Evolutionary conservation across 768 basidiomycete genomes (phyloP).

Genomic region (Phanerodontia chrysosporium): DNA sequence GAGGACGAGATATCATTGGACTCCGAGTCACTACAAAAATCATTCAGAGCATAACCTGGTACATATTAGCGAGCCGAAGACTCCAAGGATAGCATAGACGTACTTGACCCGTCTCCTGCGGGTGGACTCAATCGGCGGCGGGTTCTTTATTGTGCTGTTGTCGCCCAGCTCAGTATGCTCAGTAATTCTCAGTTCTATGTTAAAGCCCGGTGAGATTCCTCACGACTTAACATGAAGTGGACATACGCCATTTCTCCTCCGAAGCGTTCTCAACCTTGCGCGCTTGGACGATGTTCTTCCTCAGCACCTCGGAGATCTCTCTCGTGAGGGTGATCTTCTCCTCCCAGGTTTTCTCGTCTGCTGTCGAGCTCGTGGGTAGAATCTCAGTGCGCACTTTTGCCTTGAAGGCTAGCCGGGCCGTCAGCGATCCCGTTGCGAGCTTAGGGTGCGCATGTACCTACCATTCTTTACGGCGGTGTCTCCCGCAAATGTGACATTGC

Average conservation of each 20-base stretch:
- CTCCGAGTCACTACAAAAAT: constrained; percentile 14
- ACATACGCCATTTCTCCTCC: constrained; percentile 58
- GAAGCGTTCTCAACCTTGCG: constrained; percentile 34
- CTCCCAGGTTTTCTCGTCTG: constrained; percentile 46
- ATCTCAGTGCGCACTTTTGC: constrained; percentile 63
- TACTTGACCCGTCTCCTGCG: constrained; percentile 39
- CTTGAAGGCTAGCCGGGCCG: constrained; percentile 55
- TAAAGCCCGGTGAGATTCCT: background rate
- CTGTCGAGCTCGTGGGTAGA: constrained; percentile 33
- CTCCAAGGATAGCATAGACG: background rate
- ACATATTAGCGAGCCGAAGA: constrained; percentile 12
- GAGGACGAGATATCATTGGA: constrained; percentile 10
- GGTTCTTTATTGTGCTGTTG: constrained; percentile 73
- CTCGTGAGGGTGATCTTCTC: constrained; percentile 53
- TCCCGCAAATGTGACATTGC: constrained; percentile 63
- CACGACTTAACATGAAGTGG: background rate
- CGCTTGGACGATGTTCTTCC: constrained; percentile 86
- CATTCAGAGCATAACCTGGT: constrained; percentile 25
- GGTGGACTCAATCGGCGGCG: constrained; percentile 42
- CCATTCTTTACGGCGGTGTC: constrained; percentile 26
- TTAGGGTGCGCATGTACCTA: constrained; percentile 2
- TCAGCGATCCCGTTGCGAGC: background rate
- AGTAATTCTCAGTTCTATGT: constrained; percentile 65
- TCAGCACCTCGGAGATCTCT: constrained; percentile 71
- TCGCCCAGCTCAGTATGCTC: constrained; percentile 83